These are phyloP conservation scores for Sugiyamaella chiloensis DNA, from an alignment of 805 yeast genomes.

Conservation along the genomic window DNA sequence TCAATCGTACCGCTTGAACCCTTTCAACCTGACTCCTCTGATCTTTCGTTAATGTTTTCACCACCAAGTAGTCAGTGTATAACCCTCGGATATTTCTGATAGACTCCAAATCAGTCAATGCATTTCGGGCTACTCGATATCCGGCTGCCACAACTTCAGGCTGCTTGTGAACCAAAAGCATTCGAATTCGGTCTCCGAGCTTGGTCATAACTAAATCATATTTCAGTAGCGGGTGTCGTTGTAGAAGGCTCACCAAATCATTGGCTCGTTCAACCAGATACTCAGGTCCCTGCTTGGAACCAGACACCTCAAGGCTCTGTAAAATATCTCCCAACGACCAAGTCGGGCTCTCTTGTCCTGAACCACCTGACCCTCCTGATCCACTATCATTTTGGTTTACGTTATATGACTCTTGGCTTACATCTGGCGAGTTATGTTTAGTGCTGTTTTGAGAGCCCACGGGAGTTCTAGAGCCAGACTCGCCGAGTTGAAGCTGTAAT, in stretches of 20 bases:
- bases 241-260: slow-evolving; percentile 56
- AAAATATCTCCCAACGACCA: slow-evolving; percentile 64
- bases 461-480: slow-evolving; percentile 22
- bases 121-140: slow-evolving; percentile 66
- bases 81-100: slow-evolving; percentile 50
- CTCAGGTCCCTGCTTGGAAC: slow-evolving; percentile 48
- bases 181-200: slow-evolving; percentile 48
- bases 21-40: slow-evolving; percentile 57
- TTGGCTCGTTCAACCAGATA: slow-evolving; percentile 59
- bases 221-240: slow-evolving; percentile 56
- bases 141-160: slow-evolving; percentile 71
- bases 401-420: background rate
- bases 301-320: slow-evolving; percentile 54
- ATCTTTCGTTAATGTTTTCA: slow-evolving; percentile 62
- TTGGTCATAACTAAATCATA: slow-evolving; percentile 51
- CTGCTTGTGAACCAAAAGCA: slow-evolving; percentile 53
- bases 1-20: slow-evolving; percentile 70
- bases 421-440: background rate
- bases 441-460: too few relatives aligned
- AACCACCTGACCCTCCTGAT: background rate
- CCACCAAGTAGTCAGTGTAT: slow-evolving; percentile 59
- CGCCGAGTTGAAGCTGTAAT: slow-evolving; percentile 22
- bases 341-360: slow-evolving; percentile 43
- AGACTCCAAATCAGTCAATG: slow-evolving; percentile 54
- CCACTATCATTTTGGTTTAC: background rate